phyloP scores from a whole-genome alignment of 257 asterid species.

The Penstemon davidsonii region DNA sequence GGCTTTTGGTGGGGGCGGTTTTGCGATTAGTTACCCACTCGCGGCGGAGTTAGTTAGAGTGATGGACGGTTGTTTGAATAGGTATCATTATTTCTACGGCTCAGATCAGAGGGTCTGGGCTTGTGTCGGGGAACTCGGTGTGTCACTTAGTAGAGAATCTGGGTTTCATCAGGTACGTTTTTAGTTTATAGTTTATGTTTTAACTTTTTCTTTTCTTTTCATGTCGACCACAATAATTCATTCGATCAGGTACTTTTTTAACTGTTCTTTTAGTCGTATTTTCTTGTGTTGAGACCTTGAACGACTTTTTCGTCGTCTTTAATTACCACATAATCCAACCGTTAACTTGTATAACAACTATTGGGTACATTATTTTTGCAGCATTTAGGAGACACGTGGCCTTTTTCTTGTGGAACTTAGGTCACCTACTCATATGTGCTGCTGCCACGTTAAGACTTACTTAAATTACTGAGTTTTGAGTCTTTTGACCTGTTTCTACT shows the following conservation, averaged over 20 bases:
- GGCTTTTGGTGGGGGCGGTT: conserved; percentile 98
- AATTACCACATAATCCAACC: not conserved
- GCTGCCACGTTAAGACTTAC: conserved; percentile 34
- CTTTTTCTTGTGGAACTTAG: not conserved
- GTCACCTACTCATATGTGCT: conserved; percentile 18
- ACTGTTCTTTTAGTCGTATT: not conserved
- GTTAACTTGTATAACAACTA: not conserved
- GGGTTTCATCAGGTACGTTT: conserved; percentile 90
- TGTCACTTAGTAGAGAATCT: conserved; percentile 55
- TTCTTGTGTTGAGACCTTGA: not conserved
- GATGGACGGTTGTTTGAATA: conserved; percentile 74
- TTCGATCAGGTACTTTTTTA: no score
- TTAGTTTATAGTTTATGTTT: no score
- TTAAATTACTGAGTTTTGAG: not conserved
- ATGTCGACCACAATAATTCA: no score
- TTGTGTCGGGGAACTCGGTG: conserved; percentile 78
- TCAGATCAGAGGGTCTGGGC: conserved; percentile 94
- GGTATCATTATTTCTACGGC: conserved; percentile 82
- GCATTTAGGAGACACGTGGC: conserved; percentile 28
- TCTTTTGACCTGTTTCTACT: conserved; percentile 23
- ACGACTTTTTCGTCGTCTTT: not conserved
- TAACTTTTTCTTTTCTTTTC: not conserved
- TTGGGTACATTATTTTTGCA: not conserved
- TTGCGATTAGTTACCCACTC: conserved; percentile 72
- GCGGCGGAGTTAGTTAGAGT: conserved; percentile 53